Conservation (phyloP, 768 basidiomycete species). For the Paxillus rubicundulus region DNA sequence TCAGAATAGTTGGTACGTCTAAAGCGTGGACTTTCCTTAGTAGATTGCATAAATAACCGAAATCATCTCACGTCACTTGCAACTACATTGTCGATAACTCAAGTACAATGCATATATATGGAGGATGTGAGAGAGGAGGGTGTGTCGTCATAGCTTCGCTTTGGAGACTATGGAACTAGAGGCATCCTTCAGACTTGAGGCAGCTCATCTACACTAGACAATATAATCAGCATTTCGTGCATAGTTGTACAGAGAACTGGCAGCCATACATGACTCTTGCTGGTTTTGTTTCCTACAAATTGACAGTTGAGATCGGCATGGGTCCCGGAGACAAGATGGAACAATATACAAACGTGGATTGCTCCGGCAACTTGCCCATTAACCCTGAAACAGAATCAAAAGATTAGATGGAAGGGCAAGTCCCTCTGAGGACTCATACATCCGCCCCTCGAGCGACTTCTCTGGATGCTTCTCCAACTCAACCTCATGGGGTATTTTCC, state of each 20-base stretch:
- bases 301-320: constrained; percentile 5
- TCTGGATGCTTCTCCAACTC: constrained; percentile 71
- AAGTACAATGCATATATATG: no score
- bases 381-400: constrained; percentile 46
- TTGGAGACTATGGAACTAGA: constrained; percentile 40
- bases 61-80: not conserved
- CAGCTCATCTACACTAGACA: constrained; percentile 71
- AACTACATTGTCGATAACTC: not conserved
- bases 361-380: constrained; percentile 79
- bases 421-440: constrained; percentile 51
- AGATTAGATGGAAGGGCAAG: not conserved
- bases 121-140: not conserved
- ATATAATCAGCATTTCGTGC: constrained; percentile 7
- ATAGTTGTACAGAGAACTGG: constrained; percentile 1
- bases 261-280: constrained; percentile 76
- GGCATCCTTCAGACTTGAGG: constrained; percentile 49
- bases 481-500: constrained; percentile 72
- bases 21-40: no score
- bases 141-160: constrained; percentile 44
- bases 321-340: not conserved
- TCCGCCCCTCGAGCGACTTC: constrained; percentile 53
- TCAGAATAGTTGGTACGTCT: no score
- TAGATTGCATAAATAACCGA: no score
- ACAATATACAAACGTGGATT: constrained; percentile 47
- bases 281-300: constrained; percentile 67